Evolutionary conservation across 2,329 filamentous ascomycete genomes (phyloP), one percentile per base, ranked within the genome.

Genomic region (Daldinia sp.): DNA sequence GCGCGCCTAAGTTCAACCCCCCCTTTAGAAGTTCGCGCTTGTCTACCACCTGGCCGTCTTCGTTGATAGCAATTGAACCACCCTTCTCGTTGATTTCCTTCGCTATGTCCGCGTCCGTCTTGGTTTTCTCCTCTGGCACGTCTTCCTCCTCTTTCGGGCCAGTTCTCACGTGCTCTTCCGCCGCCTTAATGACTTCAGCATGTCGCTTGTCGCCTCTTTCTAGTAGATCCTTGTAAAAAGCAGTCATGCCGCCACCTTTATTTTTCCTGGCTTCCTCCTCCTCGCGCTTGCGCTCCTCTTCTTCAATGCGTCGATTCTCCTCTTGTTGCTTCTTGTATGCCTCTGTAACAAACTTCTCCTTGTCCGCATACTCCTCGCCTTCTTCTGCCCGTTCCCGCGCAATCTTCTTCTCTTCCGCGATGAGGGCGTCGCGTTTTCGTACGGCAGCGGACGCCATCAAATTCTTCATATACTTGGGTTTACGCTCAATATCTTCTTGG

Each of bases 271-370:
- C 82, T 71, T 91, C 84, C 34, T 82, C 84, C 70, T 89, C 90
- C 70, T 92, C 89, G 59, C 83, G 81, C 61, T 76, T 78, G 73
- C 82, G 85, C 77, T 95, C 91, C 73, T 92, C 90, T 67, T 88
- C 90, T 72, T 94, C 90, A 7, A 91, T 73, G 56, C 82, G 80
- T 68, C 82, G 81, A 67, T 92, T 88, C 76, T 94, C 92, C 74
- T 90, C 90, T 72, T 94, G 91, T 73, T 94, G 91, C 72, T 85
- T 83, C 79, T 91, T 92, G 75, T 95, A 96, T 32, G 91, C 91
- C 60, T 88, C 89, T 0, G 92, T 95, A 30, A 95, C 92, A 69
- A 95, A 95, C 77, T 90, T 92, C 74, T 95, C 92, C 79, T 94
- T 95, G 71, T 90, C 92, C 0, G 85, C 90, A 71, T 88, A 95